A percentile compares a stretch with the other conserved stretches of the same genome.
Conservation (phyloP, 208 protist species). For the Porcisia deanei region DNA sequence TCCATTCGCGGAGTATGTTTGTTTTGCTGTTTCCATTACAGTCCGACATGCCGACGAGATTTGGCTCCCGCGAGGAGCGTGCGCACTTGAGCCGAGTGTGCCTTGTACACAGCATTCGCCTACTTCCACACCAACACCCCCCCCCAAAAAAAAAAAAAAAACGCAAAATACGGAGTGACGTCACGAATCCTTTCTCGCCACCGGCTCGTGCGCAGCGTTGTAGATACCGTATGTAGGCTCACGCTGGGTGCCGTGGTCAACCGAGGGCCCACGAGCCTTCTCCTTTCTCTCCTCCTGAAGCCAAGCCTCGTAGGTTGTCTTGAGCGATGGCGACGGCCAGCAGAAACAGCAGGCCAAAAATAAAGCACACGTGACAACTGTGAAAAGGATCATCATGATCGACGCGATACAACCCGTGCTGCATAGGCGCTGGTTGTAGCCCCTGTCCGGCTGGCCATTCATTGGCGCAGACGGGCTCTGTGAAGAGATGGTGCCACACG, state of each 20-base stretch:
- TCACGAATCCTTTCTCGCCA: background rate
- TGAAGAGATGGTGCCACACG: conserved; percentile 29
- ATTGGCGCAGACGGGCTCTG: conserved; percentile 18
- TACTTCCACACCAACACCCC: background rate
- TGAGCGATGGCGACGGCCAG: conserved; percentile 56
- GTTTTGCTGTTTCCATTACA: background rate
- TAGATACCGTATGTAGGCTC: background rate
- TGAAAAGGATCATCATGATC: conserved; percentile 52
- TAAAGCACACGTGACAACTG: conserved; percentile 26
- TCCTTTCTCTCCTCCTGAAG: conserved; percentile 21
- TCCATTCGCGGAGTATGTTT: background rate
- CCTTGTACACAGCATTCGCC: background rate
- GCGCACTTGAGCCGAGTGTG: no score
- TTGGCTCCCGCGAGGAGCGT: no score
- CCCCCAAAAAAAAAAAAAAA: background rate
- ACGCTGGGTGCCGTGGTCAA: conserved; percentile 14
- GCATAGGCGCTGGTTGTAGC: conserved; percentile 55
- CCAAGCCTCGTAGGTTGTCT: conserved; percentile 33
- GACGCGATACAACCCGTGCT: conserved; percentile 46
- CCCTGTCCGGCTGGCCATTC: conserved; percentile 34
- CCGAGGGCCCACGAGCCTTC: conserved; percentile 5
- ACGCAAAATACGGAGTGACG: conserved; percentile 1
- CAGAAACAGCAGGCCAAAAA: conserved; percentile 45
- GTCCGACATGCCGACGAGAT: no score
- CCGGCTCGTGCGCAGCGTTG: conserved; percentile 16